Evolutionary conservation across 2,329 filamentous ascomycete species (phyloP), one percentile per base, ranked within the genome.

Genomic region (Aspergillus fischeri): DNA sequence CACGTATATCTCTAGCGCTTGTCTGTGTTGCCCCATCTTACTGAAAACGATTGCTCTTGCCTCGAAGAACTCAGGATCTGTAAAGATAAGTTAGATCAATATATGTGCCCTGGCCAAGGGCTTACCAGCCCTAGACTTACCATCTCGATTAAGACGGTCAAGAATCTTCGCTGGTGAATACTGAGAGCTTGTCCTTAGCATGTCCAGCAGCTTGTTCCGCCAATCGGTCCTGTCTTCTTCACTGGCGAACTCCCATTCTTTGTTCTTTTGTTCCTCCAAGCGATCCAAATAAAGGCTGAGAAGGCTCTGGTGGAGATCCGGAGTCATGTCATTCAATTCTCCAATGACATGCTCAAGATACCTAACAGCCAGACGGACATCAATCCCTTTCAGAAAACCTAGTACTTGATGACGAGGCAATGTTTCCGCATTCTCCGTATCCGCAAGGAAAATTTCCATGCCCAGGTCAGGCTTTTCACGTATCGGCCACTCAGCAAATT

Each of bases 1-100:
- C 28, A 97, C 93, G 71, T 96, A 99, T 53, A 99, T 96, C 70
- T 94, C 89, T n/a, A 99, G 78, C 0, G 94, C 94, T 75, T 97
- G 92, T 70, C 91, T 92, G 76, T 99, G 92, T 66, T 93, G 89
- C 6, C 91, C 91, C 90, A 97, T 96, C 65, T 94, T 95, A 74
- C 91, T 92, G 42, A 97, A 84, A 21, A 97, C 87, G 48, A 97
- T 88, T 6, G 94, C 94, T 60, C 93, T 87, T 1, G 91, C 86
- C 72, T 97, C 93, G 73, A 89, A 96, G 67, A 97, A 97, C 2
- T 85, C 81, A 0, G 92, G 80, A 71, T 97, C 91, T 93, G 62
- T 11, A 61, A 56, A 58, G 58, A 24, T 62, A 17, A 59, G 54
- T 54, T 28, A 58, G 38, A 54, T 24, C 10, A 42, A 58, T 24